Base-by-base conservation (phyloP, 768 basidiomycete species). In the Suillus plorans region DNA sequence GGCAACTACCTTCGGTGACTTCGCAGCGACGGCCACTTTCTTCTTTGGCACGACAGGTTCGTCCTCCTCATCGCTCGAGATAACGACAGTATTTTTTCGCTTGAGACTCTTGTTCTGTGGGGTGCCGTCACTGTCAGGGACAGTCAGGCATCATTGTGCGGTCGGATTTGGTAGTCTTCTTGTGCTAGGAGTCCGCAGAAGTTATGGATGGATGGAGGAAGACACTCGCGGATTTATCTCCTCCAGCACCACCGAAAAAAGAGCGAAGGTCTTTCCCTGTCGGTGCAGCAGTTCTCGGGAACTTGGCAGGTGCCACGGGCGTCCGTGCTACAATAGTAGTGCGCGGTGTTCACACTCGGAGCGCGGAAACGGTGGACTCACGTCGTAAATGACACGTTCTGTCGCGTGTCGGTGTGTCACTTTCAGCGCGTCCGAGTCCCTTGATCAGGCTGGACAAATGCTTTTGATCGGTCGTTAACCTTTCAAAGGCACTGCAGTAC, bases 61-160 rank as follows among this genome's bases (percentile, higher is more conserved):
- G 16, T 80, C 80, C 18, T 81, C 79, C 28, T 80, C 80, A 37
- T 82, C 81, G 2, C 78, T 77, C 14, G 78, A 61, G 16, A 80
- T 53, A 9, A 75, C 71, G 4, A 71, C 60, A 3, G 67, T 47
- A 62, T 77, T 77, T 69, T 77, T 79, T 31, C 77, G 76, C 60
- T 80, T 80, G 44, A 69, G 57, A 9, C 63, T 61, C 44, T 66
- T 60, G 60, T 59, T 60, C 10, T 14, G 55, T 13, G 71, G 64
- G 22, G 67, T 70, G 14, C 70, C 73, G 36, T 76, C 76, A 45
- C 69, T 69, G 44, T 73, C 73, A n/a, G n/a, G n/a, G n/a, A n/a
- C n/a, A n/a, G n/a, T n/a, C n/a, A 8, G 65, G 53, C 67, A 73
- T 72, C 1, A 65, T 50, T 14, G 22, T 72, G 66, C 62, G 70